A percentile compares a stretch with the other conserved stretches of the same genome.
Conservation (phyloP, 2,329 filamentous ascomycete species). For the Ceratocystis alfenasii region DNA sequence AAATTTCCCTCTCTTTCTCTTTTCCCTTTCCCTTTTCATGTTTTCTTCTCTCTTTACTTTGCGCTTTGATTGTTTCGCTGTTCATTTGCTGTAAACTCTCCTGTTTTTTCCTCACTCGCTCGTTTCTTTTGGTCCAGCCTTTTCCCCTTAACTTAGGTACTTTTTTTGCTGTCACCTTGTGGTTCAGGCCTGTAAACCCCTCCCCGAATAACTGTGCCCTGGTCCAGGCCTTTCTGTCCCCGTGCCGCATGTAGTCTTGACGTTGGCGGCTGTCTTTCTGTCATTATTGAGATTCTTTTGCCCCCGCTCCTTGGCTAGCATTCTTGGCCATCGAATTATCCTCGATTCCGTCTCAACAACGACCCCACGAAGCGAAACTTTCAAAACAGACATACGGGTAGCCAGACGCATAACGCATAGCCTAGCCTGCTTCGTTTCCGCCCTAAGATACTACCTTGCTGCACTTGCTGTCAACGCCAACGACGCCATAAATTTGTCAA, state of each 20-base stretch:
- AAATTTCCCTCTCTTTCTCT: neutral
- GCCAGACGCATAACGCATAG: neutral
- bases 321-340: neutral
- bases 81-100: no score
- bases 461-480: neutral
- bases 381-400: neutral
- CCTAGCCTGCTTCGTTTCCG: neutral
- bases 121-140: neutral
- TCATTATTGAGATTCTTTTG: neutral
- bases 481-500: neutral
- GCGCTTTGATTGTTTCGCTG: no score
- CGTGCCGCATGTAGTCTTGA: constrained; percentile 1
- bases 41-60: neutral
- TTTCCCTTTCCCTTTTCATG: neutral
- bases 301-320: neutral
- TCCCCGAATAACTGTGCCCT: neutral
- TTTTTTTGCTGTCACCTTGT: neutral
- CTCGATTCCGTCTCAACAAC: neutral
- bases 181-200: constrained; percentile 4
- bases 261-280: neutral
- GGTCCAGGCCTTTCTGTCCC: neutral
- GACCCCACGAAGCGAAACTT: neutral
- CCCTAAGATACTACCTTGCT: neutral
- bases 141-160: neutral
- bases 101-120: neutral